Evolutionary conservation across 1,284 basidiomycete species (phyloP).

Genomic region (Ceratobasidium sp.): DNA sequence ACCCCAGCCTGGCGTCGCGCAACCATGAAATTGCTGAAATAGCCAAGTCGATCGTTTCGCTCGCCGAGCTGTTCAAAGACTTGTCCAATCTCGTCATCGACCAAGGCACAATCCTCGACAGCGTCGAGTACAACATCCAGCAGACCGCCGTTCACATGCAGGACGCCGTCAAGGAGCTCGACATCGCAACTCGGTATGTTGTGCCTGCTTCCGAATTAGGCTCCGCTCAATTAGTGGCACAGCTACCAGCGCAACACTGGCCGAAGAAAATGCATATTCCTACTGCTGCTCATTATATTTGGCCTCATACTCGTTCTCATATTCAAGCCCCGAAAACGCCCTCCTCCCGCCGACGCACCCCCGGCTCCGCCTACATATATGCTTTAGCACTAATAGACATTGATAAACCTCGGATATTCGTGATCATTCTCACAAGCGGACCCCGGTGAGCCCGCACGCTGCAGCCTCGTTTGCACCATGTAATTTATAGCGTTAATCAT

Average conservation of each 20-base stretch:
- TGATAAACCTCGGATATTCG: conserved; percentile 14
- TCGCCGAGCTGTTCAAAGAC: conserved; percentile 98
- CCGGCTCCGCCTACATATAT: conserved; percentile 13
- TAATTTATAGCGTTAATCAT: conserved; percentile 23
- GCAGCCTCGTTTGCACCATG: not conserved
- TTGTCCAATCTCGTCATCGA: conserved; percentile 94
- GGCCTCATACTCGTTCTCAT: conserved; percentile 84
- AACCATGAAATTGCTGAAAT: conserved; percentile 90
- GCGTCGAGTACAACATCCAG: conserved; percentile 98
- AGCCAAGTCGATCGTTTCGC: conserved; percentile 88
- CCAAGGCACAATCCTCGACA: conserved; percentile 96
- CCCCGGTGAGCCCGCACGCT: conserved; percentile 39
- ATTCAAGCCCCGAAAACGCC: conserved; percentile 76
- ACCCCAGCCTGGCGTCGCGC: conserved; percentile 70
- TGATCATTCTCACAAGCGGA: conserved; percentile 17
- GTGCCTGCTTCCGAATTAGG: not conserved
- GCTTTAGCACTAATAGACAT: conserved; percentile 39
- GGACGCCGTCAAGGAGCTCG: conserved; percentile 88
- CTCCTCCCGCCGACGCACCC: conserved; percentile 3
- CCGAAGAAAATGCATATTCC: conserved; percentile 91
- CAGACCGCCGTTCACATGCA: conserved; percentile 85
- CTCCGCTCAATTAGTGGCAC: conserved; percentile 46
- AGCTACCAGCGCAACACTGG: conserved; percentile 96
- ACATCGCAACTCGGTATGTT: conserved; percentile 79
- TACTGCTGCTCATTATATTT: conserved; percentile 90